phyloP scores from a whole-genome alignment of 768 basidiomycete species.

The Fomitopsis pulvina region DNA sequence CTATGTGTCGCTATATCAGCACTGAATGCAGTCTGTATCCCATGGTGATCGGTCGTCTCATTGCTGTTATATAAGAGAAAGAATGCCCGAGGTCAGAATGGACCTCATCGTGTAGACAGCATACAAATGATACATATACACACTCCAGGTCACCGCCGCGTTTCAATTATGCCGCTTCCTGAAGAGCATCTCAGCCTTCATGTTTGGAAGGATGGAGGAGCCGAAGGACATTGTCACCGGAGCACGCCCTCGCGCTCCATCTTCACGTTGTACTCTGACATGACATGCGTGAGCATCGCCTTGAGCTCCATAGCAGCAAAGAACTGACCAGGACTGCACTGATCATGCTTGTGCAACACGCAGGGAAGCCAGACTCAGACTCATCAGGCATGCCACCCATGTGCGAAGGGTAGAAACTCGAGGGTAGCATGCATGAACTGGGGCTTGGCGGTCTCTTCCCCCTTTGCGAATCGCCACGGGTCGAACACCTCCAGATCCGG shows the following conservation, averaged over 20 bases:
- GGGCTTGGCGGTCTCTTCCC: constrained; percentile 8
- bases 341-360: not conserved
- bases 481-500: constrained; percentile 32
- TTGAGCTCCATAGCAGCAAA: constrained; percentile 20
- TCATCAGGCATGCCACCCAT: constrained; percentile 17
- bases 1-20: too few species aligned
- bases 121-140: too few species aligned
- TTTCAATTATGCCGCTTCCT: constrained; percentile 12
- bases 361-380: not conserved
- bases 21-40: too few species aligned
- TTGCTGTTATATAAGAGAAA: too few species aligned
- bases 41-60: too few species aligned
- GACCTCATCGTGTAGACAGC: too few species aligned
- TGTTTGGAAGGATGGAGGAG: constrained; percentile 2
- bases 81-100: too few species aligned
- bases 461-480: constrained; percentile 32
- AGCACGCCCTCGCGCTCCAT: constrained; percentile 10
- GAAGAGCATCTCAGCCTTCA: constrained; percentile 12
- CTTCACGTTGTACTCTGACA: constrained; percentile 20
- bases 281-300: constrained; percentile 17
- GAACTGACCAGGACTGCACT: constrained; percentile 19
- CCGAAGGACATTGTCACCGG: not conserved
- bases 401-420: constrained; percentile 15
- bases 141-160: too few species aligned
- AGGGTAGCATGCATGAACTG: constrained; percentile 12